These are phyloP conservation scores for Pseudodiploospora longispora DNA, from an alignment of 2,329 filamentous ascomycete genomes.

Conservation along the genomic window DNA sequence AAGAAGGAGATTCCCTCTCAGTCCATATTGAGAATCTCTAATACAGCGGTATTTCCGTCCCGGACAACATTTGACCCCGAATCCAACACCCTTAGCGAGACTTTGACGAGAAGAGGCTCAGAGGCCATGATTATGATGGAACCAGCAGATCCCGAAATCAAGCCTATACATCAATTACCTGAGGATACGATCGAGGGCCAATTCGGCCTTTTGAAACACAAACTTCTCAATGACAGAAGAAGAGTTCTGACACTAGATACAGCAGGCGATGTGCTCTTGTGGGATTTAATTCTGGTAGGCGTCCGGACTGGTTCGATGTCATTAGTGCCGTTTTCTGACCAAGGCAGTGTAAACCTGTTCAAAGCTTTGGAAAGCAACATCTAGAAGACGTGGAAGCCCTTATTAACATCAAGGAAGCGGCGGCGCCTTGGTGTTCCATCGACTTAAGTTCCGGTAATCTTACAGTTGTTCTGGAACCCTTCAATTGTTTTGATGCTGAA, in stretches of 20 bases:
- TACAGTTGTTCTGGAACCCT: constrained; percentile 84
- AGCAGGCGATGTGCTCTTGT: constrained; percentile 86
- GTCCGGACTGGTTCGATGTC: no score
- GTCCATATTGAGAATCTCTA: constrained; percentile 74
- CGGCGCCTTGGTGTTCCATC: constrained; percentile 93
- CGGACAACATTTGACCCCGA: constrained; percentile 47
- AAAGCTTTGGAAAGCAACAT: constrained; percentile 90
- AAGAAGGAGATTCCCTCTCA: constrained; percentile 66
- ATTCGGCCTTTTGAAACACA: constrained; percentile 89
- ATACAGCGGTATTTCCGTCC: constrained; percentile 68
- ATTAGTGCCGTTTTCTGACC: constrained; percentile 8
- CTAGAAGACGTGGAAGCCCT: constrained; percentile 84
- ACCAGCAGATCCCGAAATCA: constrained; percentile 24
- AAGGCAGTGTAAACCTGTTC: constrained; percentile 68
- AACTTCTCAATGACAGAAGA: constrained; percentile 81
- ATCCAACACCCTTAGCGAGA: constrained; percentile 39
- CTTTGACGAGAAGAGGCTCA: constrained; percentile 30
- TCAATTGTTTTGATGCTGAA: constrained; percentile 95
- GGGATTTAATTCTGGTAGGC: constrained; percentile 80
- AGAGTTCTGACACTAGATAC: constrained; percentile 88
- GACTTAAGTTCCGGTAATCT: constrained; percentile 88
- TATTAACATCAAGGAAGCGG: constrained; percentile 79
- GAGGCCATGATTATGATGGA: constrained; percentile 20
- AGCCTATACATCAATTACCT: constrained; percentile 60
- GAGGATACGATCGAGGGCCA: constrained; percentile 88